Base-by-base conservation (phyloP, 1,284 basidiomycete genomes). In the Ustilago shanxiensis region DNA sequence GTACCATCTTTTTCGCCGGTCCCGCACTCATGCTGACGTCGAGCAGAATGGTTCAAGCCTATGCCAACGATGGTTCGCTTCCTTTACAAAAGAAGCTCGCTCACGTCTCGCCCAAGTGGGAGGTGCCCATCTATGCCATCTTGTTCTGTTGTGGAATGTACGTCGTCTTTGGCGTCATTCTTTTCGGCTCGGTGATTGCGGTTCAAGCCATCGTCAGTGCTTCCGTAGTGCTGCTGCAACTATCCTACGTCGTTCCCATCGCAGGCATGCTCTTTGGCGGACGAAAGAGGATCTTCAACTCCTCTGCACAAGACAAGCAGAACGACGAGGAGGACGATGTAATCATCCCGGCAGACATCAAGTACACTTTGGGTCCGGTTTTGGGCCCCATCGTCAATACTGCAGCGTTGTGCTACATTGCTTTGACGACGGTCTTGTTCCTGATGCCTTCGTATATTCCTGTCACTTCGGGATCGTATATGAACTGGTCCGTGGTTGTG, bases 401-500 rank as follows among this genome's bases (percentile, higher is more conserved):
- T 5, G 54, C 56, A 0, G 70, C 74, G 9, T 60, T 72, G 3
- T 50, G 53, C 54, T 77, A 77, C 62, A 73, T 77, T 41, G 24
- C 28, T 1, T n/a, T 77, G 11, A 77, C 74, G 1, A 72, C 66
- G 2, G 74, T 77, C 20, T 52, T 77, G 10, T 77, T 77, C 55
- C 53, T 77, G 13, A 53, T 77, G 33, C 74, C 74, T 2, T 51
- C 51, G 2, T 60, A 62, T 22, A 56, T 68, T 11, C 74, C 74
- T 16, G 70, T 77, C 24, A 62, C 60, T 3, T 65, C 61, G n/a
- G 70, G 62, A 13, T 55, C 58, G 10, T n/a, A 51, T 3, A 73
- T 77, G 74, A 77, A 77, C 37, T 77, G 65, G 31, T 59, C 64
- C 3, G 65, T 76, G 2, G 69, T 68, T 10, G 73, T 76, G 4